These are phyloP conservation scores for Blepharisma undulans DNA, from an alignment of 169 alveolate genomes.

Conservation along the genomic window DNA sequence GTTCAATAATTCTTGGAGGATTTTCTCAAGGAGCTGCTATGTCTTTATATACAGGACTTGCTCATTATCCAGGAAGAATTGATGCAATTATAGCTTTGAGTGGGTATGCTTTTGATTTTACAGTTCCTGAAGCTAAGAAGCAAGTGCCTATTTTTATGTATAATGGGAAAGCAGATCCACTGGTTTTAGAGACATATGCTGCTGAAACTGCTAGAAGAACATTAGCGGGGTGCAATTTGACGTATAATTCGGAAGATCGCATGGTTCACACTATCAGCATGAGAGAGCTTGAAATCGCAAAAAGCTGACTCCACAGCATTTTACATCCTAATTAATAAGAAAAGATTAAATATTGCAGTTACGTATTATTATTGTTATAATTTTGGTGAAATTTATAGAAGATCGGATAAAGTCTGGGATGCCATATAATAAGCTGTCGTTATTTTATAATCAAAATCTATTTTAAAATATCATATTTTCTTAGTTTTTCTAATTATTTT, in stretches of 20 bases:
- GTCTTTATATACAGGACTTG: conserved; percentile 22
- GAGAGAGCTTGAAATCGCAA: neutral
- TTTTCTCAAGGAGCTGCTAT: conserved; percentile 38
- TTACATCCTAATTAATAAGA: neutral
- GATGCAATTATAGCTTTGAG: conserved; percentile 16
- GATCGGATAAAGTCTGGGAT: too few species aligned
- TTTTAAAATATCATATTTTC: too few species aligned
- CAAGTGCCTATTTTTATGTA: conserved; percentile 60
- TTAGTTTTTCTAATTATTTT: too few species aligned
- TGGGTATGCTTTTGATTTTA: neutral
- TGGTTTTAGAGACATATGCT: neutral
- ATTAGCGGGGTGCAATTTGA: neutral
- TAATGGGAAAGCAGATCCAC: conserved; percentile 68
- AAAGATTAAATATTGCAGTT: too few species aligned
- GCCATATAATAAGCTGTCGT: too few species aligned
- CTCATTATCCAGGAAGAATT: neutral
- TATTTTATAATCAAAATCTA: too few species aligned
- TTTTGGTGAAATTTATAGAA: too few species aligned
- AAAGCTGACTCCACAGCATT: neutral
- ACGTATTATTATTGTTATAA: too few species aligned
- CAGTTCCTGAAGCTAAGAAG: conserved; percentile 32
- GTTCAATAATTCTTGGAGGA: conserved; percentile 19
- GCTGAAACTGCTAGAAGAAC: neutral
- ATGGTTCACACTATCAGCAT: neutral
- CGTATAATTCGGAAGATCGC: neutral